These are phyloP conservation scores for Auriscalpium vulgare DNA, from an alignment of 768 basidiomycete genomes.

Conservation along the genomic window DNA sequence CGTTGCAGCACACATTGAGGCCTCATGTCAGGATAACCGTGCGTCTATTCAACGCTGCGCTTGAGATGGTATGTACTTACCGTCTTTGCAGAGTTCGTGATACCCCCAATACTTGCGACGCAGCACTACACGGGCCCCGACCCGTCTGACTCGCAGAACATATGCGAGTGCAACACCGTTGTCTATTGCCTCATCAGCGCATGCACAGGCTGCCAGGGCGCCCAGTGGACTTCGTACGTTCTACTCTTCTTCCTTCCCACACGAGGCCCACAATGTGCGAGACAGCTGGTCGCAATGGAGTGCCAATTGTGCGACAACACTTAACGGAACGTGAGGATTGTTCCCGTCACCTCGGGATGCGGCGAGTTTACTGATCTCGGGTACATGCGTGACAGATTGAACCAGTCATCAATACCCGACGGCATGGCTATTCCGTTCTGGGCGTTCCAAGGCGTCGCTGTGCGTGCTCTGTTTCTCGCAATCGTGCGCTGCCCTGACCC, in stretches of 20 bases:
- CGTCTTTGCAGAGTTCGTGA: not conserved
- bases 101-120: not conserved
- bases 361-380: not conserved
- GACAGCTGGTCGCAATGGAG: not conserved
- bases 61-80: not conserved
- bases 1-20: slow-evolving; percentile 3
- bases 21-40: not conserved
- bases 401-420: not conserved
- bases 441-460: slow-evolving; percentile 4
- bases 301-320: not conserved
- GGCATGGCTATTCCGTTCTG: slow-evolving; percentile 1
- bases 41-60: not conserved
- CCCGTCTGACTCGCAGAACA: not conserved
- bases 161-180: slow-evolving; percentile 6
- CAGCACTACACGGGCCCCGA: slow-evolving; percentile 4
- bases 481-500: not conserved
- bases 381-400: too few relatives aligned
- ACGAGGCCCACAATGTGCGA: not conserved
- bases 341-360: not conserved
- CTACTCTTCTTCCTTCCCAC: not conserved
- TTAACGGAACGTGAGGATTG: not conserved
- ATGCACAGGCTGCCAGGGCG: slow-evolving; percentile 4
- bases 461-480: not conserved
- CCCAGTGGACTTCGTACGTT: slow-evolving; percentile 2
- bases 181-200: slow-evolving; percentile 1